Evolutionary conservation across 192 early-diverging fungal genomes (phyloP), one percentile per base, ranked within the genome.

Genomic region (Funneliformis geosporum): DNA sequence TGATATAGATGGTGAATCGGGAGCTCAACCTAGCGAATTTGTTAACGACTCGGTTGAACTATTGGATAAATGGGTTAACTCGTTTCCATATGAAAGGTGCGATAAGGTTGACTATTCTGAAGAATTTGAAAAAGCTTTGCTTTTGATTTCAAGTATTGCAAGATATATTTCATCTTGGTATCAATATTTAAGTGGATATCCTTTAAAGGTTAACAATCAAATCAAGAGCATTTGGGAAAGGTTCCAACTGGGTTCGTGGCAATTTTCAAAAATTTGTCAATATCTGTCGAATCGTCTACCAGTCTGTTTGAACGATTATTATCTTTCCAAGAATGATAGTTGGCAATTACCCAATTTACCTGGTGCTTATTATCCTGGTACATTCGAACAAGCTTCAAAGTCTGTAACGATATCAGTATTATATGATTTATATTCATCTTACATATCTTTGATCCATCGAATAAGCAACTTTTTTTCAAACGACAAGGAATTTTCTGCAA

Each of bases 331-430:
- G 23, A 33, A 70, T 60, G 21, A 70, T 23, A 21, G 25, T 44
- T 79, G 77, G 77, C 46, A 79, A 39, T 28, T 79, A 50, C 14
- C 77, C 11, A 79, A 79, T 79, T 79, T 70, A 12, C 64, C 77
- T 3, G 77, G 77, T 33, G 67, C 55, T 12, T 69, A 79, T 79
- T 33, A 60, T 40, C 46, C 77, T 39, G 12, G 23, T 7, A 70
- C 66, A 39, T 70, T 27, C 10, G 43, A 79, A 6, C 5, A 38
- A 60, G 10, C 60, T 60, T 55, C 68, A 39, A 25, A 28, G 27
- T 16, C 16, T 42, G 10, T 79, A 33, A 47, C 16, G 28, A 42
- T 27, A 11, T 76, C 75, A 50, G 23, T 76, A 38, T 43, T 76
- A 23, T 44, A 18, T 65, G 75, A 76, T 65, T 42, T 23, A 16